Conservation (phyloP, 768 basidiomycete species). For the Phaeolepiota aurea region DNA sequence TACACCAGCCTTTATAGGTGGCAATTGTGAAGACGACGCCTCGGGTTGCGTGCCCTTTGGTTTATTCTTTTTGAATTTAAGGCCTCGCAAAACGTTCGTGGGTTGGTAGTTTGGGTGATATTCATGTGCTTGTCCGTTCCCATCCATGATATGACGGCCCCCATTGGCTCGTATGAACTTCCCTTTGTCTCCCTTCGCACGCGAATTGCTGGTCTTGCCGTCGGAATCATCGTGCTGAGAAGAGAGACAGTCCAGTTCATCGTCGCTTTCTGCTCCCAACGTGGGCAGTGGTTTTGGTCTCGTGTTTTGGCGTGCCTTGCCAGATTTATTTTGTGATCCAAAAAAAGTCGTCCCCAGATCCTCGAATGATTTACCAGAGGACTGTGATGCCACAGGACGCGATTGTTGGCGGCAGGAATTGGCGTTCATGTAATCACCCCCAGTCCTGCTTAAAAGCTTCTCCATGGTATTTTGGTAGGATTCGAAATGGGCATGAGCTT, state of each 20-base stretch:
- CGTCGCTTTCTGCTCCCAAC: slow-evolving; percentile 4
- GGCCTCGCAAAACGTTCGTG: slow-evolving; percentile 7
- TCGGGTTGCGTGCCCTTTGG: slow-evolving; percentile 7
- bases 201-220: background rate
- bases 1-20: background rate
- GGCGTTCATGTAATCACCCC: background rate
- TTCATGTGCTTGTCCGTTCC: slow-evolving; percentile 1
- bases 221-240: slow-evolving; percentile 7
- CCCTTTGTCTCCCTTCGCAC: slow-evolving; percentile 1
- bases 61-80: slow-evolving; percentile 30
- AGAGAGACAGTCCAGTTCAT: slow-evolving; percentile 15
- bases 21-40: background rate
- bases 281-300: background rate
- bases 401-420: background rate
- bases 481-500: background rate
- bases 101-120: slow-evolving; percentile 9
- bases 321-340: background rate
- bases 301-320: too few relatives aligned
- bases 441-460: background rate
- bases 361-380: slow-evolving; percentile 1
- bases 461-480: background rate
- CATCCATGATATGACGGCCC: background rate
- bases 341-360: slow-evolving; percentile 3
- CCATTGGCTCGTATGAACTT: slow-evolving; percentile 4
- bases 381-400: background rate